phyloP scores from a whole-genome alignment of 1,284 basidiomycete species.

The Stygiomarasmius scandens region DNA sequence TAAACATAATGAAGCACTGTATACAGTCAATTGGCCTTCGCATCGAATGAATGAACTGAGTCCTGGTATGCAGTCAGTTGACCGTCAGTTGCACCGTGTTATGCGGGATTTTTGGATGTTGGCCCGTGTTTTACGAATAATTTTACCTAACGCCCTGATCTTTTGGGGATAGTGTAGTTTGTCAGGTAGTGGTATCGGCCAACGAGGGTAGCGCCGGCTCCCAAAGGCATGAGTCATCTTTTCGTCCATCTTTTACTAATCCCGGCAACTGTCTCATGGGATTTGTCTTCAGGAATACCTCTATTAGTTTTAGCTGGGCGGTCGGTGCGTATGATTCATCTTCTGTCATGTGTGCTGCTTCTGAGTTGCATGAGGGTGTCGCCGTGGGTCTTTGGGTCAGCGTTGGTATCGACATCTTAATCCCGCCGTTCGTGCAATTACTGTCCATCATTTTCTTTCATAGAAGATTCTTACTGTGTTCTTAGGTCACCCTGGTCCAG shows the following conservation, averaged over 20 bases:
- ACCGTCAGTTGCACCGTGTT: too few relatives aligned
- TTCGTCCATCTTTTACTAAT: conserved; percentile 34
- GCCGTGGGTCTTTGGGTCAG: conserved; percentile 72
- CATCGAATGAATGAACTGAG: too few relatives aligned
- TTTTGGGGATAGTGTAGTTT: conserved; percentile 66
- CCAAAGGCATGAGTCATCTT: conserved; percentile 70
- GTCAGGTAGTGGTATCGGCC: conserved; percentile 63
- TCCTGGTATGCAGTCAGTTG: too few relatives aligned
- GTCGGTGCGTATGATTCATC: conserved; percentile 40
- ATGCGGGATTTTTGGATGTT: too few relatives aligned
- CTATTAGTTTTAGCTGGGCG: conserved; percentile 70
- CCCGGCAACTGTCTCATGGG: neutral
- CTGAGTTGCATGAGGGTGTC: conserved; percentile 10
- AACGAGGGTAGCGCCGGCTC: conserved; percentile 53
- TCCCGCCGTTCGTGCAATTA: conserved; percentile 55
- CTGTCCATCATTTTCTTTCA: neutral
- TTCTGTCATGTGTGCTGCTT: conserved; percentile 8
- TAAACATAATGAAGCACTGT: too few relatives aligned
- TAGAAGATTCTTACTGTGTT: conserved; percentile 8
- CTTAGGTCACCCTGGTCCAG: conserved; percentile 66
- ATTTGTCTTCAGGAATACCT: conserved; percentile 49
- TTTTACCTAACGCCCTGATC: too few relatives aligned
- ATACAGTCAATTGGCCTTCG: too few relatives aligned
- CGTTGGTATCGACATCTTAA: conserved; percentile 73
- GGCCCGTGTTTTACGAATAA: too few relatives aligned